These are phyloP conservation scores for Hanseniaspora osmophila DNA, from an alignment of 805 yeast species.

Conservation along the genomic window DNA sequence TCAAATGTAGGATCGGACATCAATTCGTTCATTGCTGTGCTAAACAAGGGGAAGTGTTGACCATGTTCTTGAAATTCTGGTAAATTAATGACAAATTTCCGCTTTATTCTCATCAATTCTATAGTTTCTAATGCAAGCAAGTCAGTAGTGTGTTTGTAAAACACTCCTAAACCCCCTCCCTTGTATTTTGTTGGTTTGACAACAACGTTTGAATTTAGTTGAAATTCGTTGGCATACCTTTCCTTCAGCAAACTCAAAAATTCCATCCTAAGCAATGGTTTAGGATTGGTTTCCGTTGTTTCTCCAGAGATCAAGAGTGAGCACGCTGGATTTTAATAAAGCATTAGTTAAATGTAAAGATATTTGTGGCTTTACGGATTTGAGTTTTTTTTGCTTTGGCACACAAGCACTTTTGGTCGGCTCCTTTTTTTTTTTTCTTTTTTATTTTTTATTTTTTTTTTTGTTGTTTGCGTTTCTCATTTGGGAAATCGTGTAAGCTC, in stretches of 20 bases:
- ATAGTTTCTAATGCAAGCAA: slow-evolving; percentile 2
- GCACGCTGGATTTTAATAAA: too few species aligned
- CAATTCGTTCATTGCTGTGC: slow-evolving; percentile 9
- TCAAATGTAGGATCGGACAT: slow-evolving; percentile 8
- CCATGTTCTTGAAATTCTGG: slow-evolving; percentile 16
- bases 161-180: neutral
- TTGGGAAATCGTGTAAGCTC: too few species aligned
- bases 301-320: too few species aligned
- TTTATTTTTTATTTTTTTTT: too few species aligned
- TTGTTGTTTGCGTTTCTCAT: too few species aligned
- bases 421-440: too few species aligned
- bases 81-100: slow-evolving; percentile 20
- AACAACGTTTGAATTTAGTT: neutral
- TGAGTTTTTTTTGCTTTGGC: too few species aligned
- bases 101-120: slow-evolving; percentile 29
- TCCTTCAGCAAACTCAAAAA: neutral
- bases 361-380: too few species aligned
- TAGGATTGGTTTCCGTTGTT: too few species aligned
- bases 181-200: neutral
- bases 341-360: too few species aligned
- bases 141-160: neutral
- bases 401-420: too few species aligned
- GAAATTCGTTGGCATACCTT: neutral
- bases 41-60: neutral
- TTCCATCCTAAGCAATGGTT: neutral